Conservation (phyloP, 345 rosid species). For the Carallia pectinifolia region DNA sequence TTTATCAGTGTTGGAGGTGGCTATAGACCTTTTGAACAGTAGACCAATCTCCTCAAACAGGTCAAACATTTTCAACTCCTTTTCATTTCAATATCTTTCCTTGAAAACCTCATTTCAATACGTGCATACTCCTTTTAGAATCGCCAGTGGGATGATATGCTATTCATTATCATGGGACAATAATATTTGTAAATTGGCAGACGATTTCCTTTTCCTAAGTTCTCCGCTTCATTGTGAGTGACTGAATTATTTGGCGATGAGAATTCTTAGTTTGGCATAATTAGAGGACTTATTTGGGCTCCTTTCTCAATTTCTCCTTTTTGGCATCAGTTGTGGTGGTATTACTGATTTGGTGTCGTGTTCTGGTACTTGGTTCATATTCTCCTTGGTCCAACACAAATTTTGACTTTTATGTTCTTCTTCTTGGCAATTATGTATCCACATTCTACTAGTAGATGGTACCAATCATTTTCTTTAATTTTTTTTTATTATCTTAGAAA, state of each 20-base stretch:
- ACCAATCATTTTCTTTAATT: too few relatives aligned
- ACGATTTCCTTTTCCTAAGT: not conserved
- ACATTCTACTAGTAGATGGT: too few relatives aligned
- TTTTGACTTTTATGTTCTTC: too few relatives aligned
- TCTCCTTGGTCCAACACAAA: too few relatives aligned
- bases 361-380: too few relatives aligned
- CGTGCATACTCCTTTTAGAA: not conserved
- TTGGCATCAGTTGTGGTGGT: too few relatives aligned
- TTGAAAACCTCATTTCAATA: not conserved
- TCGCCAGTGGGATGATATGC: not conserved
- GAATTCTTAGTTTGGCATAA: not conserved
- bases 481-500: too few relatives aligned
- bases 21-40: slow-evolving; percentile 38
- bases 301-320: not conserved
- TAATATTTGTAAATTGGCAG: not conserved
- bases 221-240: not conserved
- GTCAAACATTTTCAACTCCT: slow-evolving; percentile 29
- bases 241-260: not conserved
- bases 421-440: too few relatives aligned
- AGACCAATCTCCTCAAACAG: slow-evolving; percentile 61
- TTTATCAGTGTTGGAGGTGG: slow-evolving; percentile 69
- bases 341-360: too few relatives aligned
- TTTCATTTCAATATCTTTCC: not conserved
- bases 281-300: not conserved
- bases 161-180: not conserved